Conservation (phyloP, 768 basidiomycete species). For the Russula sp. region DNA sequence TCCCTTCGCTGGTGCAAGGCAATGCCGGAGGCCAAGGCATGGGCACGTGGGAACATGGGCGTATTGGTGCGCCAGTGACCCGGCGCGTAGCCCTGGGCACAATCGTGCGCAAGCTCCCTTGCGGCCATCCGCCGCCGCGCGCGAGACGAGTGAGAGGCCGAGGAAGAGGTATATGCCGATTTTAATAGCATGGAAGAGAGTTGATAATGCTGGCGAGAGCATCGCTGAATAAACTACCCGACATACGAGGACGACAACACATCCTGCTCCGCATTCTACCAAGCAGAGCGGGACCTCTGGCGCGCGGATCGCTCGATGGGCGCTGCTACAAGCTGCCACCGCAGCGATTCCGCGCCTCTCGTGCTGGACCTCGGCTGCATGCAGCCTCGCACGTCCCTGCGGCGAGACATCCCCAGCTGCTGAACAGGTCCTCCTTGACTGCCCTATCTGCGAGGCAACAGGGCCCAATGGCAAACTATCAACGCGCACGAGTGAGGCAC, state of each 20-base stretch:
- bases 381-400: slow-evolving; percentile 25
- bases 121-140: slow-evolving; percentile 57
- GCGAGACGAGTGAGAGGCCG: slow-evolving; percentile 66
- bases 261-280: slow-evolving; percentile 56
- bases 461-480: too few relatives aligned
- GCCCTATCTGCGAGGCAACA: too few relatives aligned
- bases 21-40: slow-evolving; percentile 63
- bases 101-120: slow-evolving; percentile 67
- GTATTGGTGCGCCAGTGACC: slow-evolving; percentile 59
- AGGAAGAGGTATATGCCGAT: slow-evolving; percentile 49
- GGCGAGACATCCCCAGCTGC: too few relatives aligned
- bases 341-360: slow-evolving; percentile 37
- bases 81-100: slow-evolving; percentile 88
- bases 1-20: slow-evolving; percentile 62
- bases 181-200: slow-evolving; percentile 41
- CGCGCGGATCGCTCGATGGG: slow-evolving; percentile 56
- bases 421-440: too few relatives aligned
- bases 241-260: slow-evolving; percentile 53
- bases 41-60: slow-evolving; percentile 85
- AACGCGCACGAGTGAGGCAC: too few relatives aligned
- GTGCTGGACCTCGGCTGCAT: slow-evolving; percentile 53
- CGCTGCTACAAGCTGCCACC: slow-evolving; percentile 38
- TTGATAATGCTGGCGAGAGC: slow-evolving; percentile 52
- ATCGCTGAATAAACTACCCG: slow-evolving; percentile 79
- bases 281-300: slow-evolving; percentile 59